Evolutionary conservation across 768 basidiomycete species (phyloP).

Genomic region (Podaxis sp.): DNA sequence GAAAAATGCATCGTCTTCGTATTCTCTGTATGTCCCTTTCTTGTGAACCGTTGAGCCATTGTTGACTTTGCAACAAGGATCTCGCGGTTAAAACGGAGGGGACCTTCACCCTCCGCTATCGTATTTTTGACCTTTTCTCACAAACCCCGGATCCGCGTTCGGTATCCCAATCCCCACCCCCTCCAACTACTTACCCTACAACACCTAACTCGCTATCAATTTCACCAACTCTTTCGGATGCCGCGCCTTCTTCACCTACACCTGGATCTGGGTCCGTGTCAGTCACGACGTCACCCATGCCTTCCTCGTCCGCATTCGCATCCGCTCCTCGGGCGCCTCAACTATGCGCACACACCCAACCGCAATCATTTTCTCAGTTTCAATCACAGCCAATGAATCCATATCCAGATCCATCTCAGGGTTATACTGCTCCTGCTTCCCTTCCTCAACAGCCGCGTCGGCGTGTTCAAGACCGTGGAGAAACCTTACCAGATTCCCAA

Average conservation of each 20-base stretch:
- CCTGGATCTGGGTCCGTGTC: not conserved
- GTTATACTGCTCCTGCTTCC: constrained; percentile 20
- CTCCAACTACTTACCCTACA: not conserved
- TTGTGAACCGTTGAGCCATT: not conserved
- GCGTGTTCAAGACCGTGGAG: not conserved
- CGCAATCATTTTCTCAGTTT: not conserved
- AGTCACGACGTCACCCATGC: not conserved
- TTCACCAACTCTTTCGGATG: not conserved
- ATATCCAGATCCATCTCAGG: constrained; percentile 4
- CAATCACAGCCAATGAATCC: constrained; percentile 3
- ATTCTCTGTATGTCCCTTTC: constrained; percentile 46
- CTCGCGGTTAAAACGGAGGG: constrained; percentile 70
- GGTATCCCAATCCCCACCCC: not conserved
- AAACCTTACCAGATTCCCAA: not conserved
- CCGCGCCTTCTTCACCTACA: not conserved
- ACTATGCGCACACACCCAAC: not conserved
- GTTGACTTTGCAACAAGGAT: constrained; percentile 38
- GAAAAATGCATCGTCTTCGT: constrained; percentile 55
- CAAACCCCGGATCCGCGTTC: not conserved
- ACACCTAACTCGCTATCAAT: not conserved
- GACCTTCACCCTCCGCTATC: constrained; percentile 59
- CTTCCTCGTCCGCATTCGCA: not conserved
- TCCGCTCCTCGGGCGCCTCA: not conserved
- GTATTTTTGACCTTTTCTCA: constrained; percentile 59
- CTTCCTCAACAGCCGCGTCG: not conserved